Evolutionary conservation across 306 rosid genomes (phyloP).

Genomic region (Canavalia ensiformis): DNA sequence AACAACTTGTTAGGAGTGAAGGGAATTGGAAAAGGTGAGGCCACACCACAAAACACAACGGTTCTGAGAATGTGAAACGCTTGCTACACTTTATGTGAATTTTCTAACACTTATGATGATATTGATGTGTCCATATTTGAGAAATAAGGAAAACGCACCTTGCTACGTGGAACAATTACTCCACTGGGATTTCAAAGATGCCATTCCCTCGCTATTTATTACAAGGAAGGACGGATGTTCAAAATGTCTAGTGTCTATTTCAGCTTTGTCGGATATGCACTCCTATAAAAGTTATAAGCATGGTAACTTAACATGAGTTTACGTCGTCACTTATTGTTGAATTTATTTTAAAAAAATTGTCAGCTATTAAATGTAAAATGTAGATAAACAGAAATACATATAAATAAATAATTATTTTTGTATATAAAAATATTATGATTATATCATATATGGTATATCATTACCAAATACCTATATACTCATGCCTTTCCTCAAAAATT

Average conservation of each 20-base stretch:
- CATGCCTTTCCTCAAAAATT: no score
- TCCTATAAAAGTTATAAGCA: no score
- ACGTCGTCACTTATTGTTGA: no score
- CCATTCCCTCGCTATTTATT: constrained; percentile 23
- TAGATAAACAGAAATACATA: no score
- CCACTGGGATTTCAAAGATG: constrained; percentile 29
- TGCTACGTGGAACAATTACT: constrained; percentile 12
- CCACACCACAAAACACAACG: neutral
- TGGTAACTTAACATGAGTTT: no score
- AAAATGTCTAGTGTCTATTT: neutral
- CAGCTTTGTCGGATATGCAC: neutral
- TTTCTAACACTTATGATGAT: constrained; percentile 21
- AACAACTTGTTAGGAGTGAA: constrained; percentile 46
- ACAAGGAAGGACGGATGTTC: constrained; percentile 12
- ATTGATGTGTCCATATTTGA: constrained; percentile 4
- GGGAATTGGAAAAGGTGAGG: constrained; percentile 44
- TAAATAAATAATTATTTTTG: no score
- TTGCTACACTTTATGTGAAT: neutral
- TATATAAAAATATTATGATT: no score
- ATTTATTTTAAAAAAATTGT: no score
- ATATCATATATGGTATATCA: no score
- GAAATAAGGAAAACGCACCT: constrained; percentile 37
- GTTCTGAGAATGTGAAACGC: constrained; percentile 12
- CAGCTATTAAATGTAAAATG: no score
- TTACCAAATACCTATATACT: no score